These are phyloP conservation scores for Omphalotus guepiniiformis DNA, from an alignment of 768 basidiomycete species.

Conservation along the genomic window DNA sequence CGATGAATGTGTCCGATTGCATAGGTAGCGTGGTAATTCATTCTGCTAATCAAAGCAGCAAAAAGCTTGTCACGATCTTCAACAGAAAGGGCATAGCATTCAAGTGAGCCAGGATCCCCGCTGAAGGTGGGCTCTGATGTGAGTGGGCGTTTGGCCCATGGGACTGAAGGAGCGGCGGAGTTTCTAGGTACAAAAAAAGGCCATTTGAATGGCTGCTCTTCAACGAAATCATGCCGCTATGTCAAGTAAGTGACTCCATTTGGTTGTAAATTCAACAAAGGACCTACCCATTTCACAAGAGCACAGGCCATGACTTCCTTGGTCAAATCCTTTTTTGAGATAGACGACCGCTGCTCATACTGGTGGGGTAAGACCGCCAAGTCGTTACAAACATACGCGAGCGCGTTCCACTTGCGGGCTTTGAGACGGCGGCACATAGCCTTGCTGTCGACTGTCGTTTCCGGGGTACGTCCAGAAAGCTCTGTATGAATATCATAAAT, in stretches of 20 bases:
- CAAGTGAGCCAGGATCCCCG: too few species aligned
- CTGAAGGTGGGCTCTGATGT: not conserved
- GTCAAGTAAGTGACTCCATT: not conserved
- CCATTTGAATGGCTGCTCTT: not conserved
- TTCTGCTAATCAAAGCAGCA: not conserved
- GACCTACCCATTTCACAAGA: not conserved
- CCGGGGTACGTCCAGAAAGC: not conserved
- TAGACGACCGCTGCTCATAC: not conserved
- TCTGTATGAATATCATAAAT: not conserved
- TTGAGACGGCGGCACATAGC: not conserved
- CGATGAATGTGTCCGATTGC: not conserved
- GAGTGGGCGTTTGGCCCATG: too few species aligned
- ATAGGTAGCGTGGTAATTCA: not conserved
- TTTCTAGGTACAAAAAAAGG: not conserved
- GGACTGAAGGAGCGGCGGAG: not conserved
- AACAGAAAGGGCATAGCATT: not conserved
- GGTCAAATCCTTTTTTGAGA: not conserved
- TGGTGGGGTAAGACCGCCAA: not conserved
- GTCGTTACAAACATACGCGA: conserved; percentile 2
- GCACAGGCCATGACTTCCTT: not conserved
- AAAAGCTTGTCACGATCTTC: not conserved
- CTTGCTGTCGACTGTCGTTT: not conserved
- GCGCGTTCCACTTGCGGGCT: not conserved
- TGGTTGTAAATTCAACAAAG: not conserved
- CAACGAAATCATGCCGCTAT: not conserved